These are phyloP conservation scores for Xanthoconium purpureum DNA, from an alignment of 768 basidiomycete species.

Conservation along the genomic window DNA sequence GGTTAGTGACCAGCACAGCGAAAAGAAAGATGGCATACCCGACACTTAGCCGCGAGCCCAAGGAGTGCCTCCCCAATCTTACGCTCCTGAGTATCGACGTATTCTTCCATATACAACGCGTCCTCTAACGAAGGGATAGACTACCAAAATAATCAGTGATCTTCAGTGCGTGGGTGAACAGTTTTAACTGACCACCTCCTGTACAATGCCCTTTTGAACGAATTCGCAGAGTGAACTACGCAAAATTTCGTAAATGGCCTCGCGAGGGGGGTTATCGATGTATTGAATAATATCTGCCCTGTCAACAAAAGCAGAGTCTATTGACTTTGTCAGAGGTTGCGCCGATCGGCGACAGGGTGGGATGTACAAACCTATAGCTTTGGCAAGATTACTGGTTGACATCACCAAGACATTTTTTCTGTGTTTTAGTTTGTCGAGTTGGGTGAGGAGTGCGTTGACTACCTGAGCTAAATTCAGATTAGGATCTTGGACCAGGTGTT, in stretches of 20 bases:
- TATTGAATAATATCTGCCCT: conserved; percentile 97
- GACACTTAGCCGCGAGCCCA: conserved; percentile 70
- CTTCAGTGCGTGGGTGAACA: neutral
- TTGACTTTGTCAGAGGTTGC: neutral
- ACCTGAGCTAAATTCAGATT: conserved; percentile 54
- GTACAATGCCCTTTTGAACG: conserved; percentile 67
- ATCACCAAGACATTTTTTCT: conserved; percentile 93
- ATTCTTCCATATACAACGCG: conserved; percentile 31
- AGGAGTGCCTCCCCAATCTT: conserved; percentile 57
- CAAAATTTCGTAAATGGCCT: conserved; percentile 92
- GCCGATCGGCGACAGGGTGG: neutral
- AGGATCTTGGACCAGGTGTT: neutral
- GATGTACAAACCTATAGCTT: conserved; percentile 78
- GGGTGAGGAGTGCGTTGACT: conserved; percentile 94
- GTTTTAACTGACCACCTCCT: conserved; percentile 48
- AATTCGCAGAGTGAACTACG: conserved; percentile 80
- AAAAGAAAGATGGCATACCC: conserved; percentile 47
- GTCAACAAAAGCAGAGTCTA: conserved; percentile 94
- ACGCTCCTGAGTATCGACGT: conserved; percentile 46
- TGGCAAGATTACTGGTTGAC: conserved; percentile 93
- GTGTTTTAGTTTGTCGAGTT: conserved; percentile 92
- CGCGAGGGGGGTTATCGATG: conserved; percentile 84
- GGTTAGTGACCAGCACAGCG: neutral
- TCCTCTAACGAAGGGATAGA: conserved; percentile 59
- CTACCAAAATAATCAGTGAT: conserved; percentile 35